A percentile compares a stretch with the other conserved stretches of the same genome.
phyloP scores from a whole-genome alignment of 495 filamentous ascomycete species.

The Tetracladium marchalianum region DNA sequence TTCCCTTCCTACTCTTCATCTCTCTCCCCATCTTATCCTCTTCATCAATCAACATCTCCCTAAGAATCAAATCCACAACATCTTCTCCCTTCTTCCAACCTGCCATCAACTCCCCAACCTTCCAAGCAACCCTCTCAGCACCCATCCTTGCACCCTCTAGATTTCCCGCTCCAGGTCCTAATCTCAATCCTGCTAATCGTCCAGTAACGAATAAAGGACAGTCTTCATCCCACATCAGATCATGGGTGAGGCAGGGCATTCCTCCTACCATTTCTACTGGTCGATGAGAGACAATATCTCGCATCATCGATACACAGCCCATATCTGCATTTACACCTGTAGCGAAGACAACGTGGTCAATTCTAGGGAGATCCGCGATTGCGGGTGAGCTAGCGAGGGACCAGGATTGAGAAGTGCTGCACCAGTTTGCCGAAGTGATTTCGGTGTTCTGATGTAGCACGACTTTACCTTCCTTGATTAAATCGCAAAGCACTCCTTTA shows the following conservation, averaged over 20 bases:
- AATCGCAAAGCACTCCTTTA: slow-evolving; percentile 40
- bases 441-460: slow-evolving; percentile 40
- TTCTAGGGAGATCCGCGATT: slow-evolving; percentile 36
- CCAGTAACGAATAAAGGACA: slow-evolving; percentile 54
- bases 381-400: slow-evolving; percentile 35
- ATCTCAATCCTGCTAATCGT: slow-evolving; percentile 42
- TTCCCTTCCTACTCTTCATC: no score
- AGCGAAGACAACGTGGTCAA: slow-evolving; percentile 58
- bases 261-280: slow-evolving; percentile 43
- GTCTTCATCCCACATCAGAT: slow-evolving; percentile 49
- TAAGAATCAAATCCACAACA: slow-evolving; percentile 24
- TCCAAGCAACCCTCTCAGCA: slow-evolving; percentile 53
- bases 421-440: slow-evolving; percentile 21
- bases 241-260: slow-evolving; percentile 51
- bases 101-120: slow-evolving; percentile 39
- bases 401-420: slow-evolving; percentile 26
- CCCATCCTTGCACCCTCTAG: slow-evolving; percentile 53
- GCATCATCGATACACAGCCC: slow-evolving; percentile 36
- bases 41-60: not conserved
- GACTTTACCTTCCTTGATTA: slow-evolving; percentile 31
- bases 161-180: slow-evolving; percentile 53
- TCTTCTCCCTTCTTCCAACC: slow-evolving; percentile 16
- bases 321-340: slow-evolving; percentile 47
- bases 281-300: slow-evolving; percentile 37
- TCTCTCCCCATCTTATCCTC: not conserved